Base-by-base conservation (phyloP, 495 filamentous ascomycete species). In the Friedmanniomyces simplex region DNA sequence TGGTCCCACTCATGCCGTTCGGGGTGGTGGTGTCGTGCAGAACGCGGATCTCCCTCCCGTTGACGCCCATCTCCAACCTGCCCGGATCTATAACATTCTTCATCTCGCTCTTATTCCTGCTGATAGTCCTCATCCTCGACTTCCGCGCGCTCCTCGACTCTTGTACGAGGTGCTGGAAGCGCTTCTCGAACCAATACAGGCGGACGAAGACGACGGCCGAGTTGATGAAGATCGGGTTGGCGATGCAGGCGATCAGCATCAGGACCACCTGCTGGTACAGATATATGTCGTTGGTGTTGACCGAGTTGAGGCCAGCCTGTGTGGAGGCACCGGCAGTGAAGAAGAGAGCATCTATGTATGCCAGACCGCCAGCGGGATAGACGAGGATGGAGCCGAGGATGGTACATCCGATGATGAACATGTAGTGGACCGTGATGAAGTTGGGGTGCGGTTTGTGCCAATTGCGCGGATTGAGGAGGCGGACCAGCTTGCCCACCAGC, bases 131-230 rank as follows among this genome's bases (percentile, higher is more conserved):
- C 10, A 81, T 75, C 28, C 56, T 55, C 43, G 60, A 57, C 4
- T 73, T 66, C 45, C 82, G 82, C 39, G 79, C 53, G 43, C 68
- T 72, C 12, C 77, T 72, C 5, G 78, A 77, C 58, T 83, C 78
- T 22, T 72, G 77, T 28, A 84, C 90, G 48, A 96, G 76, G 60
- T 85, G 73, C 68, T 89, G 82, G 63, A 98, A 95, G 2, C 89
- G 81, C 67, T 91, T 95, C 72, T 97, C 91, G 64, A 98, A 98
- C 91, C 91, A 97, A 71, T 95, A 95, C 4, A 97, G 73, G 1
- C 93, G 86, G 21, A 97, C 74, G 63, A 94, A 94, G 0, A 97
- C 91, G 28, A 97, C 86, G 30, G 80, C 84, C 7, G 84, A 78
- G 67, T 95, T 82, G 70, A 98, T 91, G 54, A 87, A 86, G 58